These are phyloP conservation scores for Phalaenopsis hybrid DNA, from an alignment of 116 monocot genomes.

Conservation along the genomic window DNA sequence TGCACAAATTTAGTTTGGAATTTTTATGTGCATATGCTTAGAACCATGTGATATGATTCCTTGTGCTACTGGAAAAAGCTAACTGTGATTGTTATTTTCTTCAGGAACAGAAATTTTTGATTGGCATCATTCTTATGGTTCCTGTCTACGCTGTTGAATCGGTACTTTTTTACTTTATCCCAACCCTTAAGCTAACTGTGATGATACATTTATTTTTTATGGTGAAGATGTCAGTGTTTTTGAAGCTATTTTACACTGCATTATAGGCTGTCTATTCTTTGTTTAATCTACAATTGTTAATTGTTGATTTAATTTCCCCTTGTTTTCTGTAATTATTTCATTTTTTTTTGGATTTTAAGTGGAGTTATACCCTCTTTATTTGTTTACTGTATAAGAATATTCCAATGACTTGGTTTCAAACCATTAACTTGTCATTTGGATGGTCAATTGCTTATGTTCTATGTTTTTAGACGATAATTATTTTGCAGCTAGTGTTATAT, in stretches of 20 bases:
- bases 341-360: not conserved
- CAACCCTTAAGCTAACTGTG: not conserved
- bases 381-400: not conserved
- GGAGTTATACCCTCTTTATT: no score
- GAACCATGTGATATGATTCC: not conserved
- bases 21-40: not conserved
- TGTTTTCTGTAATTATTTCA: not conserved
- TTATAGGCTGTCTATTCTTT: not conserved
- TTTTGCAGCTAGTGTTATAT: not conserved
- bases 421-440: not conserved
- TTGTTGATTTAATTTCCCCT: not conserved
- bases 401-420: not conserved
- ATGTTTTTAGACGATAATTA: not conserved
- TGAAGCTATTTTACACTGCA: slow-evolving; percentile 7
- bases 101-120: slow-evolving; percentile 98
- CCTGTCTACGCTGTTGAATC: slow-evolving; percentile 94
- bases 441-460: not conserved
- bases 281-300: not conserved
- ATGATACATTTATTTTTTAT: not conserved
- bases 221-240: not conserved
- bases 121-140: slow-evolving; percentile 97
- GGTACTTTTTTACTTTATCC: slow-evolving; percentile 37
- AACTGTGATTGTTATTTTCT: slow-evolving; percentile 16
- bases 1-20: not conserved
- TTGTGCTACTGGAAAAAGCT: not conserved